Base-by-base conservation (phyloP, 345 rosid genomes). In the Hibiscus tridactylites region DNA sequence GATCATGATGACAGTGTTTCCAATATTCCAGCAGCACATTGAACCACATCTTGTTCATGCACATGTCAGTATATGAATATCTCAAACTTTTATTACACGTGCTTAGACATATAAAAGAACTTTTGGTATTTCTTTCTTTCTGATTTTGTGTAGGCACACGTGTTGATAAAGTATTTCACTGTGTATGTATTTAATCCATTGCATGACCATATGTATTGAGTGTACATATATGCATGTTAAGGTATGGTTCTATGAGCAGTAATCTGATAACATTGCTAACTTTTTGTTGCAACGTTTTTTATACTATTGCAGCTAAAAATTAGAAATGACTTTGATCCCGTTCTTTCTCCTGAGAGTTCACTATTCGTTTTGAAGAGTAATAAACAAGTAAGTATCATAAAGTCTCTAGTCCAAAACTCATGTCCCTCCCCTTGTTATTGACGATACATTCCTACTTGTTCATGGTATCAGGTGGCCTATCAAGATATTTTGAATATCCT, bases 11-110 rank as follows among this genome's bases (percentile, higher is more conserved):
- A 87, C 87, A 37, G 97, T 96, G 37, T 96, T 96, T 78, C 99
- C 99, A 60, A 90, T 96, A 93, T 96, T 96, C 82, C 99, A 96
- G 86, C 98, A 90, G 83, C 85, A 89, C 74, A 92, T 92, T 65
- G 99, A 96, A 78, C 99, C 97, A 9, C 99, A 96, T 81, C 98
- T 96, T 80, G 99, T 96, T 80, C 96, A 92, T 77, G 99, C 99
- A 68, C 98, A 96, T 82, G 99, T 96, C 63, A 91, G 99, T 88
- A 54, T 73, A 70, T 49, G 35, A 61, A 60, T 57, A 39, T 42
- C 46, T 78, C 46, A 46, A 49, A 50, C 58, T 31, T 29, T 50
- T 68, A 29, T 35, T 28, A n/a, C 15, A 50, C 1, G 9, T 50
- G 15, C 71, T 42, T 37, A 6, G 21, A 52, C 42, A 50, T 35